Evolutionary conservation across 495 filamentous ascomycete genomes (phyloP).

Genomic region (Penicillium lividum): DNA sequence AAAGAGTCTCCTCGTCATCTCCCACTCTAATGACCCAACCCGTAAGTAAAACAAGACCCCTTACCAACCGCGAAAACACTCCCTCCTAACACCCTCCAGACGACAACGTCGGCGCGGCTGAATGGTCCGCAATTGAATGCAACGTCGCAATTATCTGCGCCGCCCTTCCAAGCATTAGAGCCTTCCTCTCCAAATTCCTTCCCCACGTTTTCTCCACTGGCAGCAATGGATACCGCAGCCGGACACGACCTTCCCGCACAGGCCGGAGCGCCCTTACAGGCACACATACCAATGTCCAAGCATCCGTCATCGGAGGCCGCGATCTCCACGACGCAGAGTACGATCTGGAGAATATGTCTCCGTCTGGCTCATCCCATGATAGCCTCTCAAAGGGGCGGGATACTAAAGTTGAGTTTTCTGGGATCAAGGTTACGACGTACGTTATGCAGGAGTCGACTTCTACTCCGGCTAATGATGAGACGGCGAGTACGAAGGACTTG

Average conservation of each 20-base stretch:
- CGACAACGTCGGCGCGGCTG: constrained; percentile 55
- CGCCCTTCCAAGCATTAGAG: constrained; percentile 56
- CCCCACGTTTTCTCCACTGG: constrained; percentile 37
- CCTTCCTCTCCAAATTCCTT: constrained; percentile 46
- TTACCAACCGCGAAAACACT: not conserved
- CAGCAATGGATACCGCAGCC: constrained; percentile 32
- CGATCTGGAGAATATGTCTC: constrained; percentile 22
- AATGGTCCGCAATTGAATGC: constrained; percentile 59
- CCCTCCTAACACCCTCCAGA: constrained; percentile 21
- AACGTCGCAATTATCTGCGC: constrained; percentile 59
- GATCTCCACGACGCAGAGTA: constrained; percentile 17
- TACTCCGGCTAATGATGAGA: constrained; percentile 20
- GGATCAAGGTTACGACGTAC: constrained; percentile 38
- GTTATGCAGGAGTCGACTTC: constrained; percentile 29
- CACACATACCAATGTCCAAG: constrained; percentile 26
- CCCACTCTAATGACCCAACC: constrained; percentile 48
- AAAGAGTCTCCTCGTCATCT: constrained; percentile 45
- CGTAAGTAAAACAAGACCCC: constrained; percentile 27
- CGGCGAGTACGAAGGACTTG: constrained; percentile 30
- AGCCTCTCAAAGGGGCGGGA: constrained; percentile 11
- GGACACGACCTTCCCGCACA: constrained; percentile 19
- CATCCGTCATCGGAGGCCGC: constrained; percentile 26
- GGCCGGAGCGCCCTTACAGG: constrained; percentile 23
- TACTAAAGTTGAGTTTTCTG: constrained; percentile 7
- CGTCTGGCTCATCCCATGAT: constrained; percentile 8